Base-by-base conservation (phyloP, 805 yeast species). In the Babjeviella inositovora region DNA sequence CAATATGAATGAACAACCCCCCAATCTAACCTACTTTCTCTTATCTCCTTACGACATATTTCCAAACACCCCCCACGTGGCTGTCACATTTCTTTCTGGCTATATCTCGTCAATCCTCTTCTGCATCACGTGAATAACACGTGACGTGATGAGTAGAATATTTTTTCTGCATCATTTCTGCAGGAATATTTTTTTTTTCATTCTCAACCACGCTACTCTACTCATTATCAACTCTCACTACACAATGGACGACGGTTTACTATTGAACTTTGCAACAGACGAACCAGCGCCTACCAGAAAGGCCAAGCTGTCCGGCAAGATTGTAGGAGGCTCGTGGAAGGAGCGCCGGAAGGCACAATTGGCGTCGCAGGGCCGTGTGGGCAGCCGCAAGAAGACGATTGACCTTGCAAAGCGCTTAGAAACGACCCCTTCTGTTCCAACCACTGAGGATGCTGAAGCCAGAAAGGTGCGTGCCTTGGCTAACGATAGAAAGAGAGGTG, bases 261-360 rank as follows among this genome's bases (percentile, higher is more conserved):
- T 85, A 37, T 43, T 87, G 38, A 87, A 87, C 43, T 73, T 87
- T 39, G 63, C 73, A 14, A 48, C 59, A 4, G 55, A 60, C n/a
- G 38, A 39, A 13, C 39, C 33, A 7, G 41, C 45, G 14, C 28
- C 39, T 3, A 32, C 51, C 5, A 31, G 32, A 27, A 37, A 27
- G 32, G 32, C 29, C 18, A 69, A 61, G 38, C 61, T 70, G 3
- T 53, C 63, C 3, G 87, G 87, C 17, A n/a, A n/a, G n/a, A n/a
- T n/a, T n/a, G n/a, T n/a, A n/a, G n/a, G n/a, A n/a, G 93, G 92
- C 9, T 62, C 62, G 32, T 81, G 93, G 93, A 73, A 65, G 35
- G 92, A 81, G 27, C 62, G 93, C 31, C 54, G 90, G 35, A 68
- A 65, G 39, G 50, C 66, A 28, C 70, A 67, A 37, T 53, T 62